Evolutionary conservation across 2,329 filamentous ascomycete genomes (phyloP).

Genomic region (Dothideomycetes sp.): DNA sequence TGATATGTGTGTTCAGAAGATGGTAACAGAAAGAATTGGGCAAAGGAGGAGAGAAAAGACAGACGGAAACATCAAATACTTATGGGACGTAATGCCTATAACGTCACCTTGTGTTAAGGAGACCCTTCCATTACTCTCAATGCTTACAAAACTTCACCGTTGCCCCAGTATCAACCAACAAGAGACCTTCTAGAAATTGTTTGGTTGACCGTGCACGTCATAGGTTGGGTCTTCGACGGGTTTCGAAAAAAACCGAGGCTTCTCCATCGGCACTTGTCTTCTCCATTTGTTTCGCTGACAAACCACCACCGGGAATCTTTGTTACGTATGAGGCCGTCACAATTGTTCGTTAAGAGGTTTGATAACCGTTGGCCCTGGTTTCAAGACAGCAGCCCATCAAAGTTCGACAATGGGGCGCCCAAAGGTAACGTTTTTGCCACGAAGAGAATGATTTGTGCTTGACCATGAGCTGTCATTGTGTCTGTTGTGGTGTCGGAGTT

Average conservation of each 20-base stretch:
- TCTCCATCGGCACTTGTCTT: constrained; percentile 1
- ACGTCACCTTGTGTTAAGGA: constrained; percentile 8
- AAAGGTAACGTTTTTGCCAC: too few relatives aligned
- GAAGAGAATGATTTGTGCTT: too few relatives aligned
- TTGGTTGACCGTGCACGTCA: constrained; percentile 12
- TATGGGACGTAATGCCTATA: constrained; percentile 4
- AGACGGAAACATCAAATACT: neutral
- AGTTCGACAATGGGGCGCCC: too few relatives aligned
- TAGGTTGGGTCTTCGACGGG: constrained; percentile 8
- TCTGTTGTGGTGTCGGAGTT: too few relatives aligned
- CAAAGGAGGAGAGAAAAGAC: neutral
- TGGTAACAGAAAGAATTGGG: neutral
- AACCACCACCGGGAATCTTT: neutral
- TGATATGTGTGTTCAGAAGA: neutral
- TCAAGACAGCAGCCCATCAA: too few relatives aligned
- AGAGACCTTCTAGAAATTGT: neutral
- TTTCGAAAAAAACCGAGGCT: constrained; percentile 6
- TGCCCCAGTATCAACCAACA: constrained; percentile 4
- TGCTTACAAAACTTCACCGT: constrained; percentile 9
- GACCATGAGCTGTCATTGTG: too few relatives aligned
- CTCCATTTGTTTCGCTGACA: constrained; percentile 3
- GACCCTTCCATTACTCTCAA: too few relatives aligned
- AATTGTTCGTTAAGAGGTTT: too few relatives aligned
- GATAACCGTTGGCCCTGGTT: too few relatives aligned
- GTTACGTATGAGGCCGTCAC: neutral